Percentiles rank a stretch among this genome's conserved stretches.
Conservation (phyloP, 2,329 filamentous ascomycete genomes). For the Penicillium sp. region DNA sequence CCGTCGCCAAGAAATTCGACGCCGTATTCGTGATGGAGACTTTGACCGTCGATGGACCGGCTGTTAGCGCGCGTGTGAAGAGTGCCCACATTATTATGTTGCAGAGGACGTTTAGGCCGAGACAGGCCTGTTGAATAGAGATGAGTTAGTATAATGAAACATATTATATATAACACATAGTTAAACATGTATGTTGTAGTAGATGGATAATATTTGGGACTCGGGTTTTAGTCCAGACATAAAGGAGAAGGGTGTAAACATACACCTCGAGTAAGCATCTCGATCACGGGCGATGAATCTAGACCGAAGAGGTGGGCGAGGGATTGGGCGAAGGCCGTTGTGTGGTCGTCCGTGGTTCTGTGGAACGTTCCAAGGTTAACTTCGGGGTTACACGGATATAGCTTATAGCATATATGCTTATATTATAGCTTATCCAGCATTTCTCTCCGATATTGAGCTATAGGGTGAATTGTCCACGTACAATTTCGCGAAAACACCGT, state of each 20-base stretch:
- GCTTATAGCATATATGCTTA: background rate
- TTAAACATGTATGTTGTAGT: background rate
- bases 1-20: slow-evolving; percentile 63
- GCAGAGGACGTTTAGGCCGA: slow-evolving; percentile 60
- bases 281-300: slow-evolving; percentile 42
- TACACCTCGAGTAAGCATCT: slow-evolving; percentile 54
- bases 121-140: slow-evolving; percentile 49
- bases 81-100: slow-evolving; percentile 65
- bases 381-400: background rate
- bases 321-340: slow-evolving; percentile 49
- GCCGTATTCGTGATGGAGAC: slow-evolving; percentile 64
- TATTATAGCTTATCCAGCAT: background rate
- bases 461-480: slow-evolving; percentile 31
- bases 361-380: background rate
- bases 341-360: slow-evolving; percentile 61
- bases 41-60: slow-evolving; percentile 59
- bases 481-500: slow-evolving; percentile 67
- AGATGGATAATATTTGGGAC: background rate
- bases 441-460: background rate
- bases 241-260: slow-evolving; percentile 22
- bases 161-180: background rate
- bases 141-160: slow-evolving; percentile 18
- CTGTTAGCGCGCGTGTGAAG: slow-evolving; percentile 61
- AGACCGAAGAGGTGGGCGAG: slow-evolving; percentile 47
- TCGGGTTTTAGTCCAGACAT: background rate